These are phyloP conservation scores for Cucurbita moschata DNA, from an alignment of 306 rosid genomes.

Conservation along the genomic window DNA sequence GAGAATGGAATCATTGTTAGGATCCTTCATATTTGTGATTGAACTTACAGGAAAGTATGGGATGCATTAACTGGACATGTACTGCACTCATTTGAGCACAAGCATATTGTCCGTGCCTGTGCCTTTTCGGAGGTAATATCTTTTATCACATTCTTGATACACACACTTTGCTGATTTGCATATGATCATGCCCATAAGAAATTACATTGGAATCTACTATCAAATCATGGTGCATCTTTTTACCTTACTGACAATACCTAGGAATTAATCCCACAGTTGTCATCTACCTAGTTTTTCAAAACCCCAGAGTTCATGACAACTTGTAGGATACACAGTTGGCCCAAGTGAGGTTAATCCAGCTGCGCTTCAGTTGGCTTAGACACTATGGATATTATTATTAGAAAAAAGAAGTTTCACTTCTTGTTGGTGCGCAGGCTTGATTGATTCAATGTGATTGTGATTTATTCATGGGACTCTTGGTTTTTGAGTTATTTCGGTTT, in stretches of 20 bases:
- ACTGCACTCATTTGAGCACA: slow-evolving; percentile 88
- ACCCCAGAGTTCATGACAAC: background rate
- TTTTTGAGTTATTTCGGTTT: background rate
- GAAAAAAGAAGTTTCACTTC: background rate
- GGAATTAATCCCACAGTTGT: background rate
- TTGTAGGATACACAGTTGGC: background rate
- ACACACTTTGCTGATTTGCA: background rate
- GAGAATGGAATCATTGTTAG: background rate
- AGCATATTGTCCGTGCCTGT: slow-evolving; percentile 96
- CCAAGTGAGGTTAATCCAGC: background rate
- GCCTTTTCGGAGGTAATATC: slow-evolving; percentile 72
- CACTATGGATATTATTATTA: background rate
- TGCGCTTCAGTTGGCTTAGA: background rate
- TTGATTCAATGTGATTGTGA: background rate
- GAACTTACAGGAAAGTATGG: slow-evolving; percentile 81
- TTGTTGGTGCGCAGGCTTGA: background rate
- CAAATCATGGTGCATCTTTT: background rate
- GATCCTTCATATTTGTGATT: background rate
- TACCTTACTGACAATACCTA: background rate
- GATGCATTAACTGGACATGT: slow-evolving; percentile 92
- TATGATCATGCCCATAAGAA: background rate
- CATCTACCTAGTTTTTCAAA: background rate
- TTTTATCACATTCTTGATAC: background rate
- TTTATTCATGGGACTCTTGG: background rate
- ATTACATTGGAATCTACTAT: background rate